phyloP scores from a whole-genome alignment of 495 filamentous ascomycete species.

The Xylaria grammica region DNA sequence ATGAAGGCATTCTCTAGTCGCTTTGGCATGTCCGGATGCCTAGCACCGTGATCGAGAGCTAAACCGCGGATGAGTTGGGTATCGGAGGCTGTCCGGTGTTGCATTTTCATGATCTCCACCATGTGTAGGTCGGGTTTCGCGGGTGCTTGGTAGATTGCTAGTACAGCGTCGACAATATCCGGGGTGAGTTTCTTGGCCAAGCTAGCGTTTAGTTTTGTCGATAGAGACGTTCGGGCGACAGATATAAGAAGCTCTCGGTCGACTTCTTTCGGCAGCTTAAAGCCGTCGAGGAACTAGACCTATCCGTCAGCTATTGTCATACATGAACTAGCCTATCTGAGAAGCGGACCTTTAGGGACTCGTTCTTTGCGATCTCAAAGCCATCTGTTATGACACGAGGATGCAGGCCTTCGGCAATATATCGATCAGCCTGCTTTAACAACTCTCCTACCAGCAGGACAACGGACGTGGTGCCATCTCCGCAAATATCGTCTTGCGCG shows the following conservation, averaged over 20 bases:
- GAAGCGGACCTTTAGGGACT: constrained; percentile 77
- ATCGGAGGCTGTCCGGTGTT: constrained; percentile 93
- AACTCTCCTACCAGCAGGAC: constrained; percentile 95
- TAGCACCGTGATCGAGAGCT: constrained; percentile 91
- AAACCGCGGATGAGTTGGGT: constrained; percentile 94
- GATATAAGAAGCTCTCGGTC: constrained; percentile 93
- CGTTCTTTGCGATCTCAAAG: constrained; percentile 94
- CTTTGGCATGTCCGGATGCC: constrained; percentile 99
- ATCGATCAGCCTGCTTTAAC: constrained; percentile 93
- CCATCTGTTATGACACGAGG: constrained; percentile 96
- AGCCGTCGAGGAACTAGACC: constrained; percentile 84
- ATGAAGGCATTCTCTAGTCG: constrained; percentile 94
- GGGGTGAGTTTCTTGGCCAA: constrained; percentile 92
- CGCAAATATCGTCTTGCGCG: constrained; percentile 97
- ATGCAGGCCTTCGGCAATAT: constrained; percentile 93
- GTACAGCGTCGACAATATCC: constrained; percentile 92
- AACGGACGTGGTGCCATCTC: constrained; percentile 96
- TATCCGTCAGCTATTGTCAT: neutral
- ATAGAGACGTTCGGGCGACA: constrained; percentile 91
- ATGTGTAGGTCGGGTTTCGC: constrained; percentile 97
- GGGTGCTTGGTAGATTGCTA: constrained; percentile 87
- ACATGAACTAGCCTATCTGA: neutral
- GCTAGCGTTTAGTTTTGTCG: constrained; percentile 87
- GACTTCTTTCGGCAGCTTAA: constrained; percentile 85
- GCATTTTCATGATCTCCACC: constrained; percentile 99